These are phyloP conservation scores for Didymella arachidicola DNA, from an alignment of 2,329 filamentous ascomycete genomes.

Conservation along the genomic window DNA sequence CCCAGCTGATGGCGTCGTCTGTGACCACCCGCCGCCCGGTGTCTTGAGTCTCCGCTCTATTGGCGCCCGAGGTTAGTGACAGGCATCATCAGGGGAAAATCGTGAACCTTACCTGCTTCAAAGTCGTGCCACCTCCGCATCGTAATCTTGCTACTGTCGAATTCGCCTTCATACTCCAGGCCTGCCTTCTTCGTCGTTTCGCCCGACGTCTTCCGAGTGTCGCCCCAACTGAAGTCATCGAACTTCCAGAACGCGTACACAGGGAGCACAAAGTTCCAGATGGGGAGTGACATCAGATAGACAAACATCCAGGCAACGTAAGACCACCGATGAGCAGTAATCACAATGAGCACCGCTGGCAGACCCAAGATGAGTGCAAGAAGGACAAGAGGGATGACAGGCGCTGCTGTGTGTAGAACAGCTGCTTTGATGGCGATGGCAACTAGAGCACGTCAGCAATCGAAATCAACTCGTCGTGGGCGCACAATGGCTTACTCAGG, in stretches of 20 bases:
- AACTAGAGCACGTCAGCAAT: constrained; percentile 62
- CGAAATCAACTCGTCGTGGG: constrained; percentile 1
- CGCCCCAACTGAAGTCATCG: constrained; percentile 99
- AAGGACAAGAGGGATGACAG: constrained; percentile 89
- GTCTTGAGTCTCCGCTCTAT: constrained; percentile 55
- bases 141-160: constrained; percentile 97
- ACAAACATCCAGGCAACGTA: constrained; percentile 98
- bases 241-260: constrained; percentile 99
- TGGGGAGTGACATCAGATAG: constrained; percentile 88
- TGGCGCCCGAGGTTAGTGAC: constrained; percentile 38
- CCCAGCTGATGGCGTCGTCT: constrained; percentile 47
- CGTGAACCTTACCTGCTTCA: constrained; percentile 68
- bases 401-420: constrained; percentile 64
- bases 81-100: constrained; percentile 23
- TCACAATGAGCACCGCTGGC: constrained; percentile 86
- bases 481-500: constrained; percentile 71
- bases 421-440: constrained; percentile 81
- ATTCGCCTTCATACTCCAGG: constrained; percentile 90
- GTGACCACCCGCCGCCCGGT: constrained; percentile 48
- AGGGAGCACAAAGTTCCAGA: constrained; percentile 98
- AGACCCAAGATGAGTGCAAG: constrained; percentile 91
- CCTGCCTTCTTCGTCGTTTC: constrained; percentile 88
- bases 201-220: constrained; percentile 92
- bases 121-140: constrained; percentile 99
- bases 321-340: constrained; percentile 90